Base-by-base conservation (phyloP, 2,329 filamentous ascomycete species). In the Exophiala viscosa region DNA sequence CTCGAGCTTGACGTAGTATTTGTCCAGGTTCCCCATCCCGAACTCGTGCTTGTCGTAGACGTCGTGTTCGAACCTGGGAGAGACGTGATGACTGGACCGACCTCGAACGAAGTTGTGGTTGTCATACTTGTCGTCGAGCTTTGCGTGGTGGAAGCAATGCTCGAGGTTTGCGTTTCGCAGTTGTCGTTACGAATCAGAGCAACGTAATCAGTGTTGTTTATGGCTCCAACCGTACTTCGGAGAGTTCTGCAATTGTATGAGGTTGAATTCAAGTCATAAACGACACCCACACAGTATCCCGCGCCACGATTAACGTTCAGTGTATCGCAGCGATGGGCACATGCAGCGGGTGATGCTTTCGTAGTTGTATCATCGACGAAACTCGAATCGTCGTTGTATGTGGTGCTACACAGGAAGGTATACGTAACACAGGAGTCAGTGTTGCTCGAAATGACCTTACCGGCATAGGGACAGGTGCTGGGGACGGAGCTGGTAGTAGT, bases 311-410 rank as follows among this genome's bases (percentile, higher is more conserved):
- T 50, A 6, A 14, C 11, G 32, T 57, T 57, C 13, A 47, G 35
- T 2, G 39, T 48, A 38, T 57, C 54, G 31, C 54, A 57, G 14
- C 43, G 54, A 45, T 20, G 32, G 33, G 43, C 46, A 31, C 54
- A 57, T 8, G 31, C 15, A 15, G 47, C 42, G 7, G 54, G 54
- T 33, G 13, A 39, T 5, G 28, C 39, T 39, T 35, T 46, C 17
- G 44, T 48, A 3, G 48, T 42, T 31, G 31, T 20, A 33, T 32
- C 23, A 20, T 69, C 9, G 75, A 50, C 9, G 70, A 66, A 18
- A 71, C 72, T 14, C 69, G 73, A 69, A 44, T 79, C 80, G 41
- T 74, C 80, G 17, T 10, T 23, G 52, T 84, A 67, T 48, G 75
- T 74, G 33, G 71, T 72, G 17, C 69, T 73, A 62, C 74, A 74